Base-by-base conservation (phyloP, 495 filamentous ascomycete species). In the Apiosordaria backusii region DNA sequence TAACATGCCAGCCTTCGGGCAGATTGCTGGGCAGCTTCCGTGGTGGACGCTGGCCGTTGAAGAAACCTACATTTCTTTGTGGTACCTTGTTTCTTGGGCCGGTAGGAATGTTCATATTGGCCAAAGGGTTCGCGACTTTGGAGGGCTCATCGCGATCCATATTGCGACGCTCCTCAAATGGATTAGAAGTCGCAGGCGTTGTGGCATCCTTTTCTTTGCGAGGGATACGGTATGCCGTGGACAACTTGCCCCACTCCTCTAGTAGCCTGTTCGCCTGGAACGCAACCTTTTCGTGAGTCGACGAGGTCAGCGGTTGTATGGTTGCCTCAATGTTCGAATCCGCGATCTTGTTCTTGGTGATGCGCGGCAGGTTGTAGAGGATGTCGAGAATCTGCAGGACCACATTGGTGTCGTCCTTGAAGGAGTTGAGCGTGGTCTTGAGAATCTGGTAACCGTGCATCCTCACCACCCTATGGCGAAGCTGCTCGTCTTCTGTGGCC, bases 361-460 rank as follows among this genome's bases (percentile, higher is more conserved):
- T 82, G 21, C 93, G 89, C 5, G 96, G 95, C 66, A 97, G 90
- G 50, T 88, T 88, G 73, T 93, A 87, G 29, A 99, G 85, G 50
- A 98, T 94, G 71, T 96, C 89, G 65, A 99, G 82, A 50, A 97
- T 87, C 77, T 97, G 96, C 64, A 96, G 79, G 26, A 95, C 84
- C 40, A 98, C 87, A 66, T 97, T 96, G 77, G 86, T 82, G 74
- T 98, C 95, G 22, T 95, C 91, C 66, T 88, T 90, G 84, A 92
- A 98, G 59, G 87, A 87, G 59, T 86, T 86, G 15, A 99, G 82
- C 22, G 91, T 89, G 22, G 88, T 90, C 72, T 93, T 96, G 24
- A 99, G 83, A 67, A 97, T 97, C 68, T 92, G 90, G 75, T 99
- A 98, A 57, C 93, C 96, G 80, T 97, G 95, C 90, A 98, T 94